phyloP scores from a whole-genome alignment of 331 rosid species.

The Prunus yedoensis region DNA sequence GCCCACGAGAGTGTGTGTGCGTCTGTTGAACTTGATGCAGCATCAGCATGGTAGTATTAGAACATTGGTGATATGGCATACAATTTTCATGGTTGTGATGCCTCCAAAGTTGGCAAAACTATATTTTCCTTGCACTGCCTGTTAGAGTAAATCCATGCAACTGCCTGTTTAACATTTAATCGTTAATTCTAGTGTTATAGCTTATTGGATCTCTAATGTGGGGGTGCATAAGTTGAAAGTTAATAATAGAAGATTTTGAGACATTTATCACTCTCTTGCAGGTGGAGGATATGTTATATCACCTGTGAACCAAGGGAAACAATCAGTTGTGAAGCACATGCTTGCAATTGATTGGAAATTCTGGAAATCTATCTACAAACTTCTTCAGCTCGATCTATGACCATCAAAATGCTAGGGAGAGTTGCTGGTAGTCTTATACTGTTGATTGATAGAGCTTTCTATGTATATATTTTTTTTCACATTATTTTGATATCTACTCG shows the following conservation, averaged over 20 bases:
- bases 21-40: not conserved
- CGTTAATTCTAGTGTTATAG: not conserved
- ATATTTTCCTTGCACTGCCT: not conserved
- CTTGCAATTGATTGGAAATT: slow-evolving; percentile 89
- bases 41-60: not conserved
- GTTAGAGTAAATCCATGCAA: not conserved
- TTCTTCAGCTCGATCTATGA: slow-evolving; percentile 67
- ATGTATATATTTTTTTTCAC: slow-evolving; percentile 13
- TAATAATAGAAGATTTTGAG: slow-evolving; percentile 14
- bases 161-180: not conserved
- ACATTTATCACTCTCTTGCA: slow-evolving; percentile 36
- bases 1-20: not conserved
- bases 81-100: not conserved
- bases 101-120: not conserved
- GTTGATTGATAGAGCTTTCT: slow-evolving; percentile 19
- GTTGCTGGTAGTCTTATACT: slow-evolving; percentile 60
- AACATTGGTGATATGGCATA: not conserved
- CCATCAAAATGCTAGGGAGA: slow-evolving; percentile 82
- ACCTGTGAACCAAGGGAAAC: slow-evolving; percentile 69
- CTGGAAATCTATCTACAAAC: slow-evolving; percentile 75
- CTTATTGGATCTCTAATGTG: not conserved
- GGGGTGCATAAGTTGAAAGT: slow-evolving; percentile 16
- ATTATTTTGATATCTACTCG: slow-evolving; percentile 7
- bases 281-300: slow-evolving; percentile 92
- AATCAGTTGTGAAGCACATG: slow-evolving; percentile 93